These are phyloP conservation scores for Didymella lethalis DNA, from an alignment of 2,329 filamentous ascomycete species.

Conservation along the genomic window DNA sequence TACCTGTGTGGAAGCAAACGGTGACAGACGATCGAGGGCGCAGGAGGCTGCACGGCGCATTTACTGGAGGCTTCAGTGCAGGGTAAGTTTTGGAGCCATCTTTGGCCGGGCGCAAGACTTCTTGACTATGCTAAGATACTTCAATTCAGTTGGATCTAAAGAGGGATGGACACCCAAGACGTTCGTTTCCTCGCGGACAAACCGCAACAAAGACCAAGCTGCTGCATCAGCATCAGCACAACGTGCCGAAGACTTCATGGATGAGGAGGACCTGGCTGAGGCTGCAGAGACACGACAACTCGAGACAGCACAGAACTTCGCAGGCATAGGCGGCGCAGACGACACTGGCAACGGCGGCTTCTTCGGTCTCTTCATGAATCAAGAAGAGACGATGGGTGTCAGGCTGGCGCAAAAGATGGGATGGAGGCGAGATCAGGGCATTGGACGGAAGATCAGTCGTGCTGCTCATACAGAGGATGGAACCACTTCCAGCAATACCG, in stretches of 20 bases:
- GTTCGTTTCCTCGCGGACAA: conserved; percentile 87
- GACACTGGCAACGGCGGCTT: conserved; percentile 63
- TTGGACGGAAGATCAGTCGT: conserved; percentile 84
- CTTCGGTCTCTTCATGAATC: conserved; percentile 74
- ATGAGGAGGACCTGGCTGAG: conserved; percentile 92
- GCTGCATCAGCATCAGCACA: conserved; percentile 69
- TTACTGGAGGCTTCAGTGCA: conserved; percentile 95
- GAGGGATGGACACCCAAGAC: conserved; percentile 95
- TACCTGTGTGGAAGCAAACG: conserved; percentile 98
- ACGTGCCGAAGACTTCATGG: conserved; percentile 93
- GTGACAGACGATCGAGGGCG: conserved; percentile 91
- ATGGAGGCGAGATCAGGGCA: conserved; percentile 92
- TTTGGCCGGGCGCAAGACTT: conserved; percentile 35
- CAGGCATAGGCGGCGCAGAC: conserved; percentile 74
- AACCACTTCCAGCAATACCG: conserved; percentile 48
- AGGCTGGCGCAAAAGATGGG: conserved; percentile 91
- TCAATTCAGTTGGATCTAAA: conserved; percentile 97
- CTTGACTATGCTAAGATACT: conserved; percentile 72
- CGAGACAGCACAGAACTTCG: conserved; percentile 76
- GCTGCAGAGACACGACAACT: conserved; percentile 79
- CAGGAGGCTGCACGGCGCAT: conserved; percentile 92
- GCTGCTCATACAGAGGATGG: conserved; percentile 71
- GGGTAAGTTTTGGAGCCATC: conserved; percentile 67
- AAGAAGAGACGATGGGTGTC: conserved; percentile 85
- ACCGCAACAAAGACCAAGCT: conserved; percentile 73